Conservation (phyloP, 257 asterid genomes). For the Solanum virginianum region DNA sequence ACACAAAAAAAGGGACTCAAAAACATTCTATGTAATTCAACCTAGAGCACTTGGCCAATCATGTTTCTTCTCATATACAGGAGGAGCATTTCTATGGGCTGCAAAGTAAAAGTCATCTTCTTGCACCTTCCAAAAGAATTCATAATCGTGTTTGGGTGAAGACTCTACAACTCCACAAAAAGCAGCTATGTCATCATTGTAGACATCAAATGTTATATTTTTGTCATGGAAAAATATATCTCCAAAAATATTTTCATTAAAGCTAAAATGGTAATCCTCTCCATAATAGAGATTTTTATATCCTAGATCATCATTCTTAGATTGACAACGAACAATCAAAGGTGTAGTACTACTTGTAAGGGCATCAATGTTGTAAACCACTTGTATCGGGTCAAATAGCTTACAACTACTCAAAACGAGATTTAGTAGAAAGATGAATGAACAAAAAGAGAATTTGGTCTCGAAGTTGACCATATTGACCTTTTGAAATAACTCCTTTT, state of each 20-base stretch:
- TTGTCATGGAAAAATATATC: not conserved
- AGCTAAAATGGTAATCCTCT: not conserved
- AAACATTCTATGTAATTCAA: not conserved
- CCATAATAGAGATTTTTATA: not conserved
- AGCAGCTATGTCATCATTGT: not conserved
- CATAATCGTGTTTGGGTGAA: not conserved
- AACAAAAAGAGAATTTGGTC: too few species aligned
- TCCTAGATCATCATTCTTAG: too few species aligned
- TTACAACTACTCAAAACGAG: too few species aligned
- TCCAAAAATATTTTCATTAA: not conserved
- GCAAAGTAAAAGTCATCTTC: not conserved
- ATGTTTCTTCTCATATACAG: not conserved
- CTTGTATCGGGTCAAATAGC: too few species aligned
- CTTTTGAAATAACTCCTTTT: too few species aligned
- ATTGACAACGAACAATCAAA: too few species aligned
- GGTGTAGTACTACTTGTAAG: not conserved
- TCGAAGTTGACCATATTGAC: too few species aligned
- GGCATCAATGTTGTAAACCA: not conserved
- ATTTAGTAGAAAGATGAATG: too few species aligned
- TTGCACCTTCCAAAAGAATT: not conserved
- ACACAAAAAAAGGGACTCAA: not conserved
- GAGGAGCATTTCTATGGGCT: not conserved
- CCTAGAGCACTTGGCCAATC: not conserved
- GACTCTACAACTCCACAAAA: not conserved
- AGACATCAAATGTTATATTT: not conserved